Base-by-base conservation (phyloP, 2,329 filamentous ascomycete species). In the Aureobasidium vineae region DNA sequence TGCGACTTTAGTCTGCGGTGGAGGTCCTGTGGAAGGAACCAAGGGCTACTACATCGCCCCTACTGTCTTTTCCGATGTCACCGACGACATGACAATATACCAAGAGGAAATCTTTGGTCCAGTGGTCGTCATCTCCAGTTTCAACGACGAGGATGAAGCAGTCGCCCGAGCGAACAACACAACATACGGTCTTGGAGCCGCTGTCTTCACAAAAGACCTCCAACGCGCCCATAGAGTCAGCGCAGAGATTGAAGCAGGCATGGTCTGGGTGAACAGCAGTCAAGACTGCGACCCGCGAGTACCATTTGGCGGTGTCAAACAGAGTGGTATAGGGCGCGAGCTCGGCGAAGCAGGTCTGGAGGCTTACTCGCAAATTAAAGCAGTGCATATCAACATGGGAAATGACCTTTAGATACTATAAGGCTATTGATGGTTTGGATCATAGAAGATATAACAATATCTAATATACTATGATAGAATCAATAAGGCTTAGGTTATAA, bases 221-320 rank as follows among this genome's bases (percentile, higher is more conserved):
- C 74, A 79, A 69, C 71, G 76, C 2, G 79, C 75, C 5, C 78
- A 80, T 65, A 74, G 78, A 11, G 78, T 81, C 5, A 77, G 79
- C 1, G 72, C 73, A 2, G 75, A 77, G 63, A 77, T 81, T n/a
- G 78, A 80, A 69, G 75, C 79, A 2, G 79, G 79, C n/a, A 80
- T 79, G 76, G 78, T 80, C 3, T 80, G 79, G 79, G 74, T 81
- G 31, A 81, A 81, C 67, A 80, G 77, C 41, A 78, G 75, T 40
- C 77, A 77, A 66, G 78, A 80, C 61, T 78, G 76, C 49, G 78
- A 80, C 67, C 74, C 75, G 1, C 71, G 77, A 0, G 71, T 80
- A 11, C 77, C 79, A 0, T 80, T 66, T 47, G 65, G 75, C 52
- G 77, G 77, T 1, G 75, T 75, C 69, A 79, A 79, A 65, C 69